Percentiles rank a stretch among this genome's conserved stretches.
phyloP scores from a whole-genome alignment of 2,329 filamentous ascomycete genomes.

The Orbilia brochopaga region DNA sequence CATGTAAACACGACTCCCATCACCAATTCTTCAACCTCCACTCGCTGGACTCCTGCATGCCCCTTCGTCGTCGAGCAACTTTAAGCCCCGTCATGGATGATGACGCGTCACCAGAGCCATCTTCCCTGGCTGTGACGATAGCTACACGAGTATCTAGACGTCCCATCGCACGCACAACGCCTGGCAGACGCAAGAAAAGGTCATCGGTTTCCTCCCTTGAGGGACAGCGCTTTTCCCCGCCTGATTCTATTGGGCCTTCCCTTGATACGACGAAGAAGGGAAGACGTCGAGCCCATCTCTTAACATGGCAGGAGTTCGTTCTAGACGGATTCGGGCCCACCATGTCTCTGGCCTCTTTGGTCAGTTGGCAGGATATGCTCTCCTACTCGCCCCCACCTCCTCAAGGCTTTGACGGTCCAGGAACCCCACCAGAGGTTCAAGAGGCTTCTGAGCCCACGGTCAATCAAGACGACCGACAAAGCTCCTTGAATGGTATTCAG shows the following conservation, averaged over 20 bases:
- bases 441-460: constrained; percentile 22
- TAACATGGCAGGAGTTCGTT: constrained; percentile 48
- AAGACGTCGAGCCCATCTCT: constrained; percentile 11
- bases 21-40: constrained; percentile 5
- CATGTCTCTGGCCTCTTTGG: constrained; percentile 36
- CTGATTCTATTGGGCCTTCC: background rate
- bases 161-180: constrained; percentile 8
- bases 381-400: constrained; percentile 34
- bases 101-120: background rate
- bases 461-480: constrained; percentile 18
- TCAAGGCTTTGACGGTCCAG: constrained; percentile 17
- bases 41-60: constrained; percentile 13
- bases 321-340: constrained; percentile 40
- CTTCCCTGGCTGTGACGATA: background rate
- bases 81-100: constrained; percentile 6
- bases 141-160: constrained; percentile 12
- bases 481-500: constrained; percentile 12
- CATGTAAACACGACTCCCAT: constrained; percentile 4
- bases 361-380: constrained; percentile 47
- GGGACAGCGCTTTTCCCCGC: constrained; percentile 24
- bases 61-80: background rate
- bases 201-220: constrained; percentile 27
- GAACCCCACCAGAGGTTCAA: constrained; percentile 30
- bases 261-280: background rate
- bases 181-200: constrained; percentile 14